phyloP scores from a whole-genome alignment of 75 land plant genomes.

The Picea glauca region DNA sequence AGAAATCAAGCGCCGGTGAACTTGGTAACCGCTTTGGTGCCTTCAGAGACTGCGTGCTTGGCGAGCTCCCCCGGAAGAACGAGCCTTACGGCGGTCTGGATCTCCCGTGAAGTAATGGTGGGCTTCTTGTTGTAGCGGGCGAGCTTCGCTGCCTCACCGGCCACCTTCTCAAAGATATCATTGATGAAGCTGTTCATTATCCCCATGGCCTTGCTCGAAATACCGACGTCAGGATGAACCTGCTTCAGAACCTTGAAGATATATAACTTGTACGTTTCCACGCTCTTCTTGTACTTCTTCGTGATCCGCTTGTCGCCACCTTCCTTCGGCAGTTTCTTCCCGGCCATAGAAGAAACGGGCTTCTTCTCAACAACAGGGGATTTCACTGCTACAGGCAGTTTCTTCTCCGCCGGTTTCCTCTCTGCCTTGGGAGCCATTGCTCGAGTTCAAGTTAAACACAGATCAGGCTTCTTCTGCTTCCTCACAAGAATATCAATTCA shows the following conservation, averaged over 20 bases:
- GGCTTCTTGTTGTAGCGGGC: slow-evolving; percentile 34
- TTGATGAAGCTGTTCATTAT: slow-evolving; percentile 55
- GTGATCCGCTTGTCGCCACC: slow-evolving; percentile 16
- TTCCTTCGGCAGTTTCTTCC: slow-evolving; percentile 26
- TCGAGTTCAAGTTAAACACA: no score
- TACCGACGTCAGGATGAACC: slow-evolving; percentile 68
- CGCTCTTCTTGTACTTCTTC: slow-evolving; percentile 25
- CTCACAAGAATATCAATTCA: no score
- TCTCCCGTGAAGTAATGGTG: slow-evolving; percentile 67
- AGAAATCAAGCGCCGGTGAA: not conserved
- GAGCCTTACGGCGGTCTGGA: slow-evolving; percentile 62
- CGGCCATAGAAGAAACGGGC: slow-evolving; percentile 13
- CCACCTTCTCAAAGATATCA: slow-evolving; percentile 77
- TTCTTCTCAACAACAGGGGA: slow-evolving; percentile 16
- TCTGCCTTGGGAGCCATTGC: no score
- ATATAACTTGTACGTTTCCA: slow-evolving; percentile 43
- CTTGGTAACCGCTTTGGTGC: slow-evolving; percentile 58
- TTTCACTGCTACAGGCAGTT: not conserved
- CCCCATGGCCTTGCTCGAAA: slow-evolving; percentile 69
- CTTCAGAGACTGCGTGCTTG: slow-evolving; percentile 69
- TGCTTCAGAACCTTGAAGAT: slow-evolving; percentile 60
- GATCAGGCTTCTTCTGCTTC: no score
- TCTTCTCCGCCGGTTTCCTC: no score
- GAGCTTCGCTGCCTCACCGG: slow-evolving; percentile 54
- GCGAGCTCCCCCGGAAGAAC: slow-evolving; percentile 76